Percentiles rank a stretch among this genome's conserved stretches.
Conservation (phyloP, 2,329 filamentous ascomycete species). For the Cladophialophora bantiana region DNA sequence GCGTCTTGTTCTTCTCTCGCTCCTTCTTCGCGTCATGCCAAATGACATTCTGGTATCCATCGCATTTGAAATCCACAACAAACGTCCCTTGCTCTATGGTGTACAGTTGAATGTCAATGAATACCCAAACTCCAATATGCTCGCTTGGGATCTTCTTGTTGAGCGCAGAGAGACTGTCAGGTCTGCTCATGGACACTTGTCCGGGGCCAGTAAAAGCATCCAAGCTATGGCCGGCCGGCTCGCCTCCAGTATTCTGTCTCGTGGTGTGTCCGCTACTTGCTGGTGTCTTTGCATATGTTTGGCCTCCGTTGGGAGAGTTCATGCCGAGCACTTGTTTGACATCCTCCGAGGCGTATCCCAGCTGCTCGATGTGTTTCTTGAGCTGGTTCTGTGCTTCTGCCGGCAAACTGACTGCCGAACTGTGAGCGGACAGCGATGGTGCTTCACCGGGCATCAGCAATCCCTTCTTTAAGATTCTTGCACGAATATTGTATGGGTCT, state of each 20-base stretch:
- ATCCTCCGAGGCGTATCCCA: constrained; percentile 40
- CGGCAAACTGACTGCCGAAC: constrained; percentile 46
- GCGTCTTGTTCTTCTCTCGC: constrained; percentile 35
- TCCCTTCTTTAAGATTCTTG: constrained; percentile 85
- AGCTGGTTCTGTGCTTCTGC: constrained; percentile 42
- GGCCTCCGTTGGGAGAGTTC: constrained; percentile 27
- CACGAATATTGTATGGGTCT: constrained; percentile 93
- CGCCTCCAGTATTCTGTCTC: constrained; percentile 33
- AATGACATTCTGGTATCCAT: constrained; percentile 90
- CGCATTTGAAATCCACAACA: constrained; percentile 98
- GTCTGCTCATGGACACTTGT: constrained; percentile 33
- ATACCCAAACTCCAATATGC: constrained; percentile 76
- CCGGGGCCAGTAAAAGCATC: constrained; percentile 43
- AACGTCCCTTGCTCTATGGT: constrained; percentile 91
- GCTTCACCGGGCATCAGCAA: constrained; percentile 63
- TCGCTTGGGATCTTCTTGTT: constrained; percentile 39
- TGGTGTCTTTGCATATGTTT: constrained; percentile 29
- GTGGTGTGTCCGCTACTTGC: constrained; percentile 27
- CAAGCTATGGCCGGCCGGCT: constrained; percentile 27
- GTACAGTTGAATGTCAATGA: constrained; percentile 95
- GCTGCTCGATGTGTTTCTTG: constrained; percentile 41
- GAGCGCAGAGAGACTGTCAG: constrained; percentile 34
- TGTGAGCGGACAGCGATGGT: constrained; percentile 59
- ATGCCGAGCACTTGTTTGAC: constrained; percentile 37
- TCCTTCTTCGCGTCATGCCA: constrained; percentile 49